phyloP scores from a whole-genome alignment of 176 grass and related monocot species.

The Triticum monococcum region DNA sequence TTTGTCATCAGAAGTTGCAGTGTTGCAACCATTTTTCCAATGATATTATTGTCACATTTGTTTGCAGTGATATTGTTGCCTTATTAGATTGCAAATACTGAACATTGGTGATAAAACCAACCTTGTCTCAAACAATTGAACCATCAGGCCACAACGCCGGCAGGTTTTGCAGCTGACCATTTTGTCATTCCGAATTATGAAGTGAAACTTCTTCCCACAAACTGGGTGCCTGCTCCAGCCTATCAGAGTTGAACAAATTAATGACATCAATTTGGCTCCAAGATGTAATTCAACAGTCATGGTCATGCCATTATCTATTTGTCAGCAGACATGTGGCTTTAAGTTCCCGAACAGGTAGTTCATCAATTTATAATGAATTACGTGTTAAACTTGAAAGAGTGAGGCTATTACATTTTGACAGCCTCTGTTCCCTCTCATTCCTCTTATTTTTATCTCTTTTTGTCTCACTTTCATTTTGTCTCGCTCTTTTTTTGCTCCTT shows the following conservation, averaged over 20 bases:
- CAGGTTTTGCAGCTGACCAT: slow-evolving; percentile 35
- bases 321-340: neutral
- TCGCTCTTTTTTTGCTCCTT: neutral
- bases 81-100: neutral
- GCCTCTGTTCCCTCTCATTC: neutral
- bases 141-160: slow-evolving; percentile 42
- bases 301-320: neutral
- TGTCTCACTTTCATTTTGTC: neutral
- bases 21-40: neutral
- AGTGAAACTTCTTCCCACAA: slow-evolving; percentile 74
- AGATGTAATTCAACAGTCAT: slow-evolving; percentile 9
- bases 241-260: slow-evolving; percentile 26
- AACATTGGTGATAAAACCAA: slow-evolving; percentile 13
- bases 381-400: neutral
- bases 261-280: neutral
- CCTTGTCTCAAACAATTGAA: slow-evolving; percentile 36
- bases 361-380: neutral
- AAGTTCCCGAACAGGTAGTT: neutral
- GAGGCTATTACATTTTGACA: neutral
- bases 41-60: neutral
- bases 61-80: neutral
- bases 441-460: neutral
- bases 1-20: neutral
- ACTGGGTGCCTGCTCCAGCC: slow-evolving; percentile 82
- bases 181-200: slow-evolving; percentile 57